Conservation (phyloP, 345 rosid species). For the Aquilaria malaccensis region DNA sequence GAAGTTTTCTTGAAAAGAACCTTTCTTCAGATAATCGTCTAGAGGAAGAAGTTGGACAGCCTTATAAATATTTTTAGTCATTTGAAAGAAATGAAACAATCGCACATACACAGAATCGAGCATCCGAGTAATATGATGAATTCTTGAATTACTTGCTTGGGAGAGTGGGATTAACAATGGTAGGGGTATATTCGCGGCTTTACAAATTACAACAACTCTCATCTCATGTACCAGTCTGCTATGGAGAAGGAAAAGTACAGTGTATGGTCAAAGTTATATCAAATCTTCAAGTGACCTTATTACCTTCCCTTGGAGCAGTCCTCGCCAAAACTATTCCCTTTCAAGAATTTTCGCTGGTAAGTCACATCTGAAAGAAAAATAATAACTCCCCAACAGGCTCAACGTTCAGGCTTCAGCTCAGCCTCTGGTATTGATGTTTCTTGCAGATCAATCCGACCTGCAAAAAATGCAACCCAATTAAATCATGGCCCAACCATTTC, state of each 20-base stretch:
- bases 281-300: conserved; percentile 17
- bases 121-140: not conserved
- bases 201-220: conserved; percentile 24
- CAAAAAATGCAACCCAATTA: not conserved
- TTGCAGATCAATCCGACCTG: conserved; percentile 74
- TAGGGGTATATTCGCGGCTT: conserved; percentile 18
- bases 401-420: conserved; percentile 41
- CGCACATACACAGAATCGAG: not conserved
- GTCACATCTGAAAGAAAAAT: conserved; percentile 10
- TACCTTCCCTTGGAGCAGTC: conserved; percentile 15
- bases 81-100: not conserved
- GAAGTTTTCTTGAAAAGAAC: too few species aligned
- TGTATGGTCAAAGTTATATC: conserved; percentile 11
- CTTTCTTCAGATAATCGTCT: too few species aligned
- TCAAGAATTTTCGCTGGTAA: conserved; percentile 1
- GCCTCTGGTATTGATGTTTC: conserved; percentile 42
- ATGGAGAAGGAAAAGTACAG: conserved; percentile 1
- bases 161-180: conserved; percentile 11
- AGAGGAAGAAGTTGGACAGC: too few species aligned
- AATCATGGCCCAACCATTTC: too few species aligned
- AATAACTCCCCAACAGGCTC: conserved; percentile 11
- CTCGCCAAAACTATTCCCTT: conserved; percentile 13
- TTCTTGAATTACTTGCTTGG: not conserved
- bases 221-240: not conserved
- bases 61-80: too few species aligned